Conservation (phyloP, 306 rosid species). For the Pyrus communis region DNA sequence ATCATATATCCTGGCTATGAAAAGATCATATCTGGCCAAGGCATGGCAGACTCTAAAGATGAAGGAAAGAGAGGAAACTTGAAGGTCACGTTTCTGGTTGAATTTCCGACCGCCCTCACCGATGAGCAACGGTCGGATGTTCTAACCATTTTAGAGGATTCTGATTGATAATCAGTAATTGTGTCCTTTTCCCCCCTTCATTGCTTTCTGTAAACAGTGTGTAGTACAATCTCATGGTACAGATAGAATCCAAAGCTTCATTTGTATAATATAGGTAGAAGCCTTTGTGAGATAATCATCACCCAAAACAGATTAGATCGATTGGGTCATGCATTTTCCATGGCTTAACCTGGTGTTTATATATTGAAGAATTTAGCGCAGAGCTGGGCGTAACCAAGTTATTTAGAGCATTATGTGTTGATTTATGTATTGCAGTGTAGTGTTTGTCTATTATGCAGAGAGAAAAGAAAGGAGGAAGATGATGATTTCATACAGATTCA, state of each 20-base stretch:
- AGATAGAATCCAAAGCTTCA: not conserved
- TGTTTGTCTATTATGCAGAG: too few species aligned
- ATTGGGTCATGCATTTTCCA: not conserved
- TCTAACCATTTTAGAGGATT: slow-evolving; percentile 37
- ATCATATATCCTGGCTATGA: slow-evolving; percentile 53
- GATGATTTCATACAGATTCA: too few species aligned
- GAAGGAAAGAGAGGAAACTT: slow-evolving; percentile 54
- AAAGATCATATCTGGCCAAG: slow-evolving; percentile 47
- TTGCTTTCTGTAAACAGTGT: not conserved
- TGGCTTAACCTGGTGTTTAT: not conserved
- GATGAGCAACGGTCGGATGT: slow-evolving; percentile 47
- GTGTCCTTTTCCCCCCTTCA: not conserved
- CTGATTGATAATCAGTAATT: not conserved
- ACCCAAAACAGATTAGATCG: not conserved
- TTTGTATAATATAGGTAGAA: slow-evolving; percentile 6
- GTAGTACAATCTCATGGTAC: not conserved
- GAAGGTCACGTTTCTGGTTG: slow-evolving; percentile 49
- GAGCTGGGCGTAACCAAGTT: not conserved
- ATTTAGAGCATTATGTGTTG: not conserved
- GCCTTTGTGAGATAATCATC: not conserved
- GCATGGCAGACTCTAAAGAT: slow-evolving; percentile 52
- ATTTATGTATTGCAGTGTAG: too few species aligned
- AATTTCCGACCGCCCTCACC: slow-evolving; percentile 56
- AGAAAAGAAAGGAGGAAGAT: too few species aligned
- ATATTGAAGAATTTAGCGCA: not conserved